Conservation (phyloP, 2,329 filamentous ascomycete species). For the Fusarium sp. region DNA sequence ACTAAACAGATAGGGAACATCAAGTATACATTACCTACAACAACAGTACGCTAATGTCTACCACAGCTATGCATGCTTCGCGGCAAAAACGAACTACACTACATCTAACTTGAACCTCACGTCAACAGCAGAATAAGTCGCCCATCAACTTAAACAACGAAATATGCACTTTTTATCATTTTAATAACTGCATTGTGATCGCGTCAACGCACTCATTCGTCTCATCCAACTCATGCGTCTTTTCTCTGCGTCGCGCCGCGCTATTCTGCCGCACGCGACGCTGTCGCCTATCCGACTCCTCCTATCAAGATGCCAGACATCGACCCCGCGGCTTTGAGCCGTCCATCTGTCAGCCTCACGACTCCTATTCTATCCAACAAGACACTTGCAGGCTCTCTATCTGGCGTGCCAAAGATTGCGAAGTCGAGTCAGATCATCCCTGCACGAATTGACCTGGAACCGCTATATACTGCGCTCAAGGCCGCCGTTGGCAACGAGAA, state of each 20-base stretch:
- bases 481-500: constrained; percentile 70
- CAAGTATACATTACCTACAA: constrained; percentile 51
- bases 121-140: constrained; percentile 47
- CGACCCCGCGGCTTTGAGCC: constrained; percentile 77
- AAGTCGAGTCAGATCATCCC: constrained; percentile 75
- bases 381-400: constrained; percentile 66
- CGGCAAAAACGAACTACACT: constrained; percentile 56
- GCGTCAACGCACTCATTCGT: constrained; percentile 55
- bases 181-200: constrained; percentile 58
- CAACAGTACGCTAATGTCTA: constrained; percentile 36
- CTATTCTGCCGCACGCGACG: constrained; percentile 63
- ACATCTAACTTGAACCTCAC: constrained; percentile 47
- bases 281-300: constrained; percentile 49
- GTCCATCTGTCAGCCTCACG: constrained; percentile 68
- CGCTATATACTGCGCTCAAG: constrained; percentile 73
- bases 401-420: constrained; percentile 63
- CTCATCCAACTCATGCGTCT: constrained; percentile 60
- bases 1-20: rapidly evolving
- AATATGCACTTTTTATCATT: constrained; percentile 62
- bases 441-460: constrained; percentile 75
- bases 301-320: constrained; percentile 73
- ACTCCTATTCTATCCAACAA: constrained; percentile 72
- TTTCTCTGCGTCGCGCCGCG: constrained; percentile 60
- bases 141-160: constrained; percentile 58
- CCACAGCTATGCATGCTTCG: constrained; percentile 42